These are phyloP conservation scores for Stygiomarasmius scandens DNA, from an alignment of 1,284 basidiomycete species.

Conservation along the genomic window DNA sequence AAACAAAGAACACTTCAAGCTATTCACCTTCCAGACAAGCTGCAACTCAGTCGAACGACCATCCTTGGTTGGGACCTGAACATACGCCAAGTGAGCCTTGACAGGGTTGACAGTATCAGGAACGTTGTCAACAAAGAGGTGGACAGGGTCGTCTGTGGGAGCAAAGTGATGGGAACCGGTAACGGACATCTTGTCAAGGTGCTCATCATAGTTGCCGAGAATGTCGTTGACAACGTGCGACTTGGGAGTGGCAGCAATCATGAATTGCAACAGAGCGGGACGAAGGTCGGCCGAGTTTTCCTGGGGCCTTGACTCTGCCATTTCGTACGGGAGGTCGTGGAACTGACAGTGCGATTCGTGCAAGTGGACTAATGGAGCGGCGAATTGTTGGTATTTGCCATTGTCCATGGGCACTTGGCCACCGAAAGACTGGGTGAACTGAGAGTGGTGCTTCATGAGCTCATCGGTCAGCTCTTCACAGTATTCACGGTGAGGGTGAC, in stretches of 20 bases:
- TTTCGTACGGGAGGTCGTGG: conserved; percentile 35
- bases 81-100: conserved; percentile 70
- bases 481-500: conserved; percentile 58
- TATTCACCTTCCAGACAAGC: conserved; percentile 71
- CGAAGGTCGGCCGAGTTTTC: conserved; percentile 45
- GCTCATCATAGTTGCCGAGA: conserved; percentile 48
- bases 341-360: conserved; percentile 60
- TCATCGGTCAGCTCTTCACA: conserved; percentile 53
- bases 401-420: conserved; percentile 43
- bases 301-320: conserved; percentile 22
- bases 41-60: conserved; percentile 57
- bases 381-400: conserved; percentile 19
- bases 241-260: conserved; percentile 72
- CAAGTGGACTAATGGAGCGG: conserved; percentile 46
- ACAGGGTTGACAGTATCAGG: conserved; percentile 76
- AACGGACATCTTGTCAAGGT: conserved; percentile 54
- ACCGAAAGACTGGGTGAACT: conserved; percentile 18
- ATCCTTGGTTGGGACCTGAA: conserved; percentile 66
- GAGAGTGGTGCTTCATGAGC: conserved; percentile 31
- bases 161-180: conserved; percentile 54
- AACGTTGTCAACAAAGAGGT: conserved; percentile 56
- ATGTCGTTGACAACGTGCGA: conserved; percentile 52
- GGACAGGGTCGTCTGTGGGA: conserved; percentile 40
- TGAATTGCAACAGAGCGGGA: conserved; percentile 73
- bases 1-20: conserved; percentile 3